A percentile compares a stretch with the other conserved stretches of the same genome.
Conservation (phyloP, 352 stramenopile genomes). For the Phytophthora pini region DNA sequence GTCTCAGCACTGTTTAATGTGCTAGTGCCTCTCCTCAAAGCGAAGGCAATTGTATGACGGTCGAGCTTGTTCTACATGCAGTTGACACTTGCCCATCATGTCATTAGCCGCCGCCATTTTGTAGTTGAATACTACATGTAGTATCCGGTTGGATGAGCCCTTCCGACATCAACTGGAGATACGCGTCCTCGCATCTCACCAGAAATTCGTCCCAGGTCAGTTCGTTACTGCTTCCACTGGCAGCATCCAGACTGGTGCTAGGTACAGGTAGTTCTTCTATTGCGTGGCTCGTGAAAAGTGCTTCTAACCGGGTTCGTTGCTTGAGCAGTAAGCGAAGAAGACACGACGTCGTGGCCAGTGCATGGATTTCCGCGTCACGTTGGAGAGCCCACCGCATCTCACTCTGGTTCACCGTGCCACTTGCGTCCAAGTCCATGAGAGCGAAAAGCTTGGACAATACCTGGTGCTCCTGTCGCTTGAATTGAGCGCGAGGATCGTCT, state of each 20-base stretch:
- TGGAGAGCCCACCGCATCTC: slow-evolving; percentile 75
- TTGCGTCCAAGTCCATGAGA: slow-evolving; percentile 71
- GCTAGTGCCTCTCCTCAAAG: slow-evolving; percentile 36
- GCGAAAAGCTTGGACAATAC: slow-evolving; percentile 57
- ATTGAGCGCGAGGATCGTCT: slow-evolving; percentile 22
- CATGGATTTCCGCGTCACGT: slow-evolving; percentile 61
- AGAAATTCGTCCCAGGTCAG: slow-evolving; percentile 67
- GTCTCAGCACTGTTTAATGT: slow-evolving; percentile 35
- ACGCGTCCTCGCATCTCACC: slow-evolving; percentile 52
- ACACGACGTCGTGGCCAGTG: slow-evolving; percentile 50
- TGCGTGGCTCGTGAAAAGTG: slow-evolving; percentile 31
- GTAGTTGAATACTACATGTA: too few species aligned
- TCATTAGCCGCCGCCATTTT: not conserved
- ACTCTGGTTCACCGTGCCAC: slow-evolving; percentile 64
- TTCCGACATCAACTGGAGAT: slow-evolving; percentile 51
- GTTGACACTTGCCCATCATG: too few species aligned
- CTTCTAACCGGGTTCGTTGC: slow-evolving; percentile 44
- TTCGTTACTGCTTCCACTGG: slow-evolving; percentile 28
- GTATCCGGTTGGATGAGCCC: slow-evolving; percentile 31
- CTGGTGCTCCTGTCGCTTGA: slow-evolving; percentile 43
- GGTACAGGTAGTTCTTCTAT: not conserved
- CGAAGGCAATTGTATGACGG: slow-evolving; percentile 22
- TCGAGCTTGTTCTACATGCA: too few species aligned
- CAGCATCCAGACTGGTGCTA: not conserved
- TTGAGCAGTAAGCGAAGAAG: slow-evolving; percentile 64